Evolutionary conservation across 441 rosid genomes (phyloP).

Genomic region (Populus hybrid): DNA sequence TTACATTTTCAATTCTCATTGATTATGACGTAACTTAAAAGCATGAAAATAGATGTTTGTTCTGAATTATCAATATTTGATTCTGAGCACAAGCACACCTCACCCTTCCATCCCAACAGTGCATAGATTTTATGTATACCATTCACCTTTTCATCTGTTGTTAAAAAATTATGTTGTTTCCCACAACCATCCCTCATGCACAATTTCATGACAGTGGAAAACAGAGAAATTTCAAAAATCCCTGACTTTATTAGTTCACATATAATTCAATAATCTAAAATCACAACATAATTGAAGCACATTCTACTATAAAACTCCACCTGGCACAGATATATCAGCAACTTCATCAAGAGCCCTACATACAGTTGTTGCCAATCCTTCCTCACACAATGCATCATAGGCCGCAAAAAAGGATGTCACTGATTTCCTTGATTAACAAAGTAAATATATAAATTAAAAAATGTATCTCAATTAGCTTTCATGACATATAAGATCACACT

Average conservation of each 20-base stretch:
- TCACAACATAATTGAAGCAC: slow-evolving; percentile 12
- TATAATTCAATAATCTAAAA: neutral
- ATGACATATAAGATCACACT: neutral
- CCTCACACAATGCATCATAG: slow-evolving; percentile 88
- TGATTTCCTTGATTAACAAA: slow-evolving; percentile 68
- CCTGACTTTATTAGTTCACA: neutral
- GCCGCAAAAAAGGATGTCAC: slow-evolving; percentile 75
- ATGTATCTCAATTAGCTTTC: neutral
- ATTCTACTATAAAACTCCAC: slow-evolving; percentile 29
- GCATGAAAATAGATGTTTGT: neutral
- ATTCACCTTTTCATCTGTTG: neutral
- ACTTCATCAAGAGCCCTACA: slow-evolving; percentile 88
- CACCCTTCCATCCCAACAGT: neutral
- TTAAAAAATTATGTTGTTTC: neutral
- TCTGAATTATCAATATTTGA: neutral
- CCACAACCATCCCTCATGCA: neutral
- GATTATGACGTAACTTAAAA: neutral
- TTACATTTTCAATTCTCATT: neutral
- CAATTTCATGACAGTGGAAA: neutral
- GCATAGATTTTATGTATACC: neutral
- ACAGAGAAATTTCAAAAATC: neutral
- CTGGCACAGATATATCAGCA: slow-evolving; percentile 88
- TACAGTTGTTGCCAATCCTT: slow-evolving; percentile 87
- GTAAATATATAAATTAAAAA: too few relatives aligned
- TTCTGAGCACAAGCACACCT: neutral